These are phyloP conservation scores for Penicillium sp. DNA, from an alignment of 2,329 filamentous ascomycete genomes.

Conservation along the genomic window DNA sequence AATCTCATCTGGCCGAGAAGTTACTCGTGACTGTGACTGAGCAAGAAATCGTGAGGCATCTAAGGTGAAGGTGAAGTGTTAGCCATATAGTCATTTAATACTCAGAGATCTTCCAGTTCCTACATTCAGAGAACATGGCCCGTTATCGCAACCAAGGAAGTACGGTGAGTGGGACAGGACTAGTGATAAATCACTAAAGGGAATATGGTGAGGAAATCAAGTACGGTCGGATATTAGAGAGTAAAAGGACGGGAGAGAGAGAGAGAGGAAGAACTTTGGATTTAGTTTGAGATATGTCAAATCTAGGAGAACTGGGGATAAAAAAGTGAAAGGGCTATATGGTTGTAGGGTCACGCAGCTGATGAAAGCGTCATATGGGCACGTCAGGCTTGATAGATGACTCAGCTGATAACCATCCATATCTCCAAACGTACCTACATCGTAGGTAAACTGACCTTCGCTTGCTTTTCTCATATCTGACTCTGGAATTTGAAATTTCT, in stretches of 20 bases:
- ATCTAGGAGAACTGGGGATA: not conserved
- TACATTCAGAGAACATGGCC: slow-evolving; percentile 88
- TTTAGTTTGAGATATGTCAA: slow-evolving; percentile 4
- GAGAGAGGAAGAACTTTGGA: not conserved
- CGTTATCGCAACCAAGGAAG: slow-evolving; percentile 16
- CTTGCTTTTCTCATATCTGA: slow-evolving; percentile 2
- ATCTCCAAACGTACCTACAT: slow-evolving; percentile 1
- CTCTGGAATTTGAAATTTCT: not conserved
- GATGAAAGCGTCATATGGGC: slow-evolving; percentile 39
- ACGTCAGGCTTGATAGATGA: slow-evolving; percentile 39
- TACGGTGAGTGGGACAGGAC: slow-evolving; percentile 3
- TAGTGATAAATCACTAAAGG: not conserved
- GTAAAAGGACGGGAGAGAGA: not conserved
- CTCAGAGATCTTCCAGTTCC: slow-evolving; percentile 37
- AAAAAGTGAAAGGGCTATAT: not conserved
- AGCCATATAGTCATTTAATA: slow-evolving; percentile 3
- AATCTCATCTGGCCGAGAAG: slow-evolving; percentile 62
- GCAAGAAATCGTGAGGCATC: slow-evolving; percentile 96
- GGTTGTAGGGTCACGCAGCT: slow-evolving; percentile 17
- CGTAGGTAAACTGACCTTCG: slow-evolving; percentile 2
- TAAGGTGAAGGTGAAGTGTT: slow-evolving; percentile 47
- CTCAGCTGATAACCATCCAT: slow-evolving; percentile 30
- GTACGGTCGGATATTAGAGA: not conserved
- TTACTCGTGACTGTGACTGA: slow-evolving; percentile 90
- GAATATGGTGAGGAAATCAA: slow-evolving; percentile 1